Percentiles rank a stretch among this genome's conserved stretches.
These are phyloP conservation scores for Didymella keratinophila DNA, from an alignment of 2,329 filamentous ascomycete species.

Conservation along the genomic window DNA sequence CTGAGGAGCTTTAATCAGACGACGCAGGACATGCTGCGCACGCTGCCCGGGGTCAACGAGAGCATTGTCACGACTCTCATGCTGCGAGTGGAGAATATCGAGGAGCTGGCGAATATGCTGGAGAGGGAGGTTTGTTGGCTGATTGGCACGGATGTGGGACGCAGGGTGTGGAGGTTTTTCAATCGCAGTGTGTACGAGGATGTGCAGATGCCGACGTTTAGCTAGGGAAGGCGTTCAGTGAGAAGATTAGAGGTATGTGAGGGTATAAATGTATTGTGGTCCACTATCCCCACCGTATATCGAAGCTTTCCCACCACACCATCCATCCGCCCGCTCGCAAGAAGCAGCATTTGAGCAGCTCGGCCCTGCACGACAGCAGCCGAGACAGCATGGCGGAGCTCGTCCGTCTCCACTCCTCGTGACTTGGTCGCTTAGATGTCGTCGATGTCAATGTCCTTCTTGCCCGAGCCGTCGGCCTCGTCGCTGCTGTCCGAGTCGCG, in stretches of 20 bases:
- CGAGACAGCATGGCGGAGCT: constrained; percentile 51
- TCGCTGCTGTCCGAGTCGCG: constrained; percentile 61
- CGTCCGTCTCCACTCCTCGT: neutral
- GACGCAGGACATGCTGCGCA: constrained; percentile 88
- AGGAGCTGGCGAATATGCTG: constrained; percentile 87
- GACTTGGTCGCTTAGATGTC: constrained; percentile 71
- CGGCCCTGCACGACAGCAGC: constrained; percentile 29
- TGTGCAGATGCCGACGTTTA: constrained; percentile 35
- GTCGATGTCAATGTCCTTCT: constrained; percentile 91
- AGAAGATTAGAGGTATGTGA: neutral
- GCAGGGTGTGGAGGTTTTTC: constrained; percentile 83
- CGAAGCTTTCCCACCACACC: constrained; percentile 19
- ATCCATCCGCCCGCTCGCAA: constrained; percentile 50
- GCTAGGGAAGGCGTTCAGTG: neutral
- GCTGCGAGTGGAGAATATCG: constrained; percentile 75
- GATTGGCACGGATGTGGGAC: constrained; percentile 79
- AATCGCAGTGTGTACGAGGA: constrained; percentile 63
- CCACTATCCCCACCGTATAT: constrained; percentile 18
- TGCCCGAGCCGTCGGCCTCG: constrained; percentile 66
- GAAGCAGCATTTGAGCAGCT: constrained; percentile 52
- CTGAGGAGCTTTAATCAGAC: constrained; percentile 80
- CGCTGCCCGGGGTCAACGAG: constrained; percentile 79
- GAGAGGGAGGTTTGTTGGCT: constrained; percentile 74
- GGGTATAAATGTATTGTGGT: constrained; percentile 19
- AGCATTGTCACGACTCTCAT: constrained; percentile 78